phyloP scores from a whole-genome alignment of 805 yeast species.

The Cyberlindnera euphorbiae region DNA sequence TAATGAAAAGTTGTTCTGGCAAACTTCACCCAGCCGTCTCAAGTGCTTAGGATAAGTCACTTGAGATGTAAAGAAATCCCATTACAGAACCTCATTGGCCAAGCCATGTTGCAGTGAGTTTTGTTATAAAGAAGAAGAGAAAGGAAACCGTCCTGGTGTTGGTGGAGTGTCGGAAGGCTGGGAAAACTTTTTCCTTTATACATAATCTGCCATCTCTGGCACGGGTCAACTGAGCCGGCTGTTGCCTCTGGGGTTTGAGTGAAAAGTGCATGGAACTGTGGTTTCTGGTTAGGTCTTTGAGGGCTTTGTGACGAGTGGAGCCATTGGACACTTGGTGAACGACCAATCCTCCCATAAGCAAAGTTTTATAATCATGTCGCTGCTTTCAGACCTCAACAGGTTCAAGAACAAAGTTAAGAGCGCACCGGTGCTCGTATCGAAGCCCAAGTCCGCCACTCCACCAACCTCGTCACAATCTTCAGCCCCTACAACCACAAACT shows the following conservation, averaged over 20 bases:
- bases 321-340: no score
- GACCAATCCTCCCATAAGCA: neutral
- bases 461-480: conserved; percentile 19
- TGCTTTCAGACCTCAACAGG: conserved; percentile 57
- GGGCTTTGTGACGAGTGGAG: no score
- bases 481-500: conserved; percentile 4
- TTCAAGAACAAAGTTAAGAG: conserved; percentile 57
- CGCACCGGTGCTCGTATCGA: conserved; percentile 46
- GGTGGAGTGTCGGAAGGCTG: no score
- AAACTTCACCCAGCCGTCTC: conserved; percentile 6
- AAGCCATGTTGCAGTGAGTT: neutral
- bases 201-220: neutral
- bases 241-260: no score
- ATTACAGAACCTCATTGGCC: neutral
- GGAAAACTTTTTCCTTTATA: neutral
- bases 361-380: conserved; percentile 7
- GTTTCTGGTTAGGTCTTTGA: no score
- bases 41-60: neutral
- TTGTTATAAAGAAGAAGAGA: neutral
- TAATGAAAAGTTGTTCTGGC: conserved; percentile 7
- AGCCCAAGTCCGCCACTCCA: conserved; percentile 21
- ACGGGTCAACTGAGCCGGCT: neutral
- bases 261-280: no score
- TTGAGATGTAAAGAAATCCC: neutral
- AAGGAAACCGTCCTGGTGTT: no score